Conservation (phyloP, 495 filamentous ascomycete genomes). For the Cenococcum geophilum region DNA sequence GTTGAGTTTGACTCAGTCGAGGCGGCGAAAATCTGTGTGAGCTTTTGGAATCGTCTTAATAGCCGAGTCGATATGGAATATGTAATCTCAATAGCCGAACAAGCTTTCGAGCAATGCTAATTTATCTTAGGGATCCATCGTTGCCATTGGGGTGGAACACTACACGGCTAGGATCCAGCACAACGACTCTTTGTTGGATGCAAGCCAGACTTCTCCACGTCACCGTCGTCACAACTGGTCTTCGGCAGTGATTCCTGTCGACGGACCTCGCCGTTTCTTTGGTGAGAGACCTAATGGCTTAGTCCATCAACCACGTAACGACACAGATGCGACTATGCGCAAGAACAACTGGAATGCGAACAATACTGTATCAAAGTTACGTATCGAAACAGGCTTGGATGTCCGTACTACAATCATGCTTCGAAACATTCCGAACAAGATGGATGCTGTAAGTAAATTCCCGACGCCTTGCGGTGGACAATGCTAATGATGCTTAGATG, state of each 20-base stretch:
- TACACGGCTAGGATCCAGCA: too few species aligned
- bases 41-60: neutral
- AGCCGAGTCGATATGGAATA: neutral
- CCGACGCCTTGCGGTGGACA: neutral
- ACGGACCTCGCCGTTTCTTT: too few species aligned
- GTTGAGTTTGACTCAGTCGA: slow-evolving; percentile 20
- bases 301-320: too few species aligned
- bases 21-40: slow-evolving; percentile 8
- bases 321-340: too few species aligned
- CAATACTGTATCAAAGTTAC: slow-evolving; percentile 15
- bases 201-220: too few species aligned
- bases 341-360: neutral
- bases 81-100: slow-evolving; percentile 3
- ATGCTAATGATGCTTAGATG: neutral
- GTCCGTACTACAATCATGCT: slow-evolving; percentile 63
- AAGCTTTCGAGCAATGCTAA: too few species aligned
- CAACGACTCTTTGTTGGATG: too few species aligned
- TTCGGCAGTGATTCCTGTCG: too few species aligned
- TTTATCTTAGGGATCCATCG: too few species aligned
- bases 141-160: too few species aligned
- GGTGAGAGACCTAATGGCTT: too few species aligned
- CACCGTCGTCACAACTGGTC: too few species aligned
- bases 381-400: slow-evolving; percentile 22
- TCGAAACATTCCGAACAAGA: slow-evolving; percentile 89
- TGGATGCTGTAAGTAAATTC: slow-evolving; percentile 55